These are phyloP conservation scores for Phylloporus sp. DNA, from an alignment of 1,284 basidiomycete genomes.

Conservation along the genomic window DNA sequence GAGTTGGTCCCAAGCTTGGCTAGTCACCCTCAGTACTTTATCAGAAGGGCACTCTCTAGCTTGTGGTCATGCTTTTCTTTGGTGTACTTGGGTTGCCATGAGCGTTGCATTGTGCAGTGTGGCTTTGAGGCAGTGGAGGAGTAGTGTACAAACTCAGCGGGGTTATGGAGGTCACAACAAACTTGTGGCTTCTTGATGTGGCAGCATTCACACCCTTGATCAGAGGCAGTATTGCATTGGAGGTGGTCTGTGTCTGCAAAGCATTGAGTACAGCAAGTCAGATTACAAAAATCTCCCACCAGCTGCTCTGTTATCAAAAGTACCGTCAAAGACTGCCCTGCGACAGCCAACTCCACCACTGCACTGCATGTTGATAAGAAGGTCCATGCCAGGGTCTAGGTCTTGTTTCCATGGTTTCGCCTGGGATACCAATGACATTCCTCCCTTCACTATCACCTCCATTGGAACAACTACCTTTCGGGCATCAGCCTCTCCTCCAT, in stretches of 20 bases:
- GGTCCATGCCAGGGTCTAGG: conserved; percentile 28
- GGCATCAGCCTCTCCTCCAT: no score
- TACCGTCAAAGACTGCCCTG: no score
- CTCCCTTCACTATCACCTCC: no score
- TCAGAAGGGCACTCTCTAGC: not conserved
- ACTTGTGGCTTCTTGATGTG: not conserved
- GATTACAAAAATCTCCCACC: conserved; percentile 16
- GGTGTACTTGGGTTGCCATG: not conserved
- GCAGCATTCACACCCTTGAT: conserved; percentile 5
- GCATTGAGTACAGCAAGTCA: not conserved
- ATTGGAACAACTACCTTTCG: no score
- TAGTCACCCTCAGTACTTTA: no score
- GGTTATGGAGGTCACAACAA: conserved; percentile 16
- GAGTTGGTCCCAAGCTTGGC: no score
- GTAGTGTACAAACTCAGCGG: not conserved
- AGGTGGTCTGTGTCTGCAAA: no score
- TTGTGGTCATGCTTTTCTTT: not conserved
- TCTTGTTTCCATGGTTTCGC: not conserved
- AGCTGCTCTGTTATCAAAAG: no score
- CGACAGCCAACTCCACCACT: not conserved
- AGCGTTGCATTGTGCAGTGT: not conserved
- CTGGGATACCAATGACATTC: no score
- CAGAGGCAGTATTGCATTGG: not conserved
- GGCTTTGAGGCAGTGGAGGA: not conserved
- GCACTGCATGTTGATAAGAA: conserved; percentile 29